Percentiles rank a stretch among this genome's conserved stretches.
phyloP scores from a whole-genome alignment of 345 rosid species.

The Salix exigua region DNA sequence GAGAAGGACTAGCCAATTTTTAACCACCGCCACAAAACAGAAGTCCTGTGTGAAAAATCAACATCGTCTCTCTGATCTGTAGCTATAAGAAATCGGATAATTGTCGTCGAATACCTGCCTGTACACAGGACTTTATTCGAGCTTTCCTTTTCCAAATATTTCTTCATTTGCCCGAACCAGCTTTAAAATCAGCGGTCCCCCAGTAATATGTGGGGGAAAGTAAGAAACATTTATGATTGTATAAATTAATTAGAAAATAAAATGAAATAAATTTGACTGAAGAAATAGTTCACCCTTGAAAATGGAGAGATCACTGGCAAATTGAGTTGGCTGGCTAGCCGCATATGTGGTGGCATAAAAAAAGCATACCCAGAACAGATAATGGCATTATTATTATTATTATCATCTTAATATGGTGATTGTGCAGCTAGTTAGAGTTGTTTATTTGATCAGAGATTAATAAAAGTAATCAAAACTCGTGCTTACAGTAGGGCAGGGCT shows the following conservation, averaged over 20 bases:
- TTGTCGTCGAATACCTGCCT: neutral
- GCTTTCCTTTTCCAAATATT: neutral
- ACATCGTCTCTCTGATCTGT: neutral
- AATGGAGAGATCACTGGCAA: neutral
- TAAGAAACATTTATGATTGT: no score
- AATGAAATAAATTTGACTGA: no score
- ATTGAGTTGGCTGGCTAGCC: neutral
- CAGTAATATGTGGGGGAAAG: neutral
- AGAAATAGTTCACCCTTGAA: no score
- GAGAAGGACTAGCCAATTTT: constrained; percentile 9
- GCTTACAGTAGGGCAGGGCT: neutral
- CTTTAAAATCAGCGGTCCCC: neutral
- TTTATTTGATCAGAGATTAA: neutral
- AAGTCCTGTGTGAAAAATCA: constrained; percentile 8
- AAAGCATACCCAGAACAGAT: neutral
- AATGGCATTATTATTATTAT: neutral
- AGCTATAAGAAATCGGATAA: neutral
- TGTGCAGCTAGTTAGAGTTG: neutral
- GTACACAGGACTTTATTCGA: neutral
- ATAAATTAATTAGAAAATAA: no score
- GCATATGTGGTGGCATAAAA: neutral
- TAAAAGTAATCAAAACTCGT: neutral
- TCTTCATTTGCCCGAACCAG: neutral
- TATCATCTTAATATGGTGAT: neutral
- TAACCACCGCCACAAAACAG: constrained; percentile 5